Evolutionary conservation across 2,329 filamentous ascomycete genomes (phyloP).

Genomic region (Alternaria sp.): DNA sequence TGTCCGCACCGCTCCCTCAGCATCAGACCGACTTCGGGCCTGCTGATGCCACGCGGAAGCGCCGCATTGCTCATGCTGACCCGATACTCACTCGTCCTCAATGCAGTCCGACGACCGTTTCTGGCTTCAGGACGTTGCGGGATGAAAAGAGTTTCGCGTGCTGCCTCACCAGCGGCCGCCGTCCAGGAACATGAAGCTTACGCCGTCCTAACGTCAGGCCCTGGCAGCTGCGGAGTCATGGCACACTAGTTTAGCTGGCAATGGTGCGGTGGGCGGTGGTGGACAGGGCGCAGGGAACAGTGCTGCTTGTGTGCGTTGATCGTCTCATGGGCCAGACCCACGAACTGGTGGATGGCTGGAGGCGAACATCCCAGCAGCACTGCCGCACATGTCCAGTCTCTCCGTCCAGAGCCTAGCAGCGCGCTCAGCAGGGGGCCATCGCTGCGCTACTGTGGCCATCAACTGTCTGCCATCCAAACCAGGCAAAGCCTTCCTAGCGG

Average conservation of each 20-base stretch:
- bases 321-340: slow-evolving; percentile 50
- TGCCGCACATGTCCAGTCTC: slow-evolving; percentile 34
- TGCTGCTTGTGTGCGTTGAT: slow-evolving; percentile 39
- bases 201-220: slow-evolving; percentile 29
- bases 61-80: slow-evolving; percentile 17
- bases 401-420: slow-evolving; percentile 32
- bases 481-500: slow-evolving; percentile 34
- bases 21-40: slow-evolving; percentile 31
- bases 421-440: slow-evolving; percentile 41
- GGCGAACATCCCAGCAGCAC: slow-evolving; percentile 44
- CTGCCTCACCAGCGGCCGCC: slow-evolving; percentile 36
- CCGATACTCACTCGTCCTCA: slow-evolving; percentile 5
- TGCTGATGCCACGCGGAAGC: slow-evolving; percentile 22
- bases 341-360: slow-evolving; percentile 39
- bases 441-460: slow-evolving; percentile 40
- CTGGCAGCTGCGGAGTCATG: slow-evolving; percentile 33
- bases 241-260: slow-evolving; percentile 29
- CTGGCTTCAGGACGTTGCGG: slow-evolving; percentile 23
- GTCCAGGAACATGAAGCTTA: slow-evolving; percentile 46
- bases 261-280: slow-evolving; percentile 40
- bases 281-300: slow-evolving; percentile 15
- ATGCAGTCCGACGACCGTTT: slow-evolving; percentile 27
- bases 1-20: slow-evolving; percentile 30
- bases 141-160: slow-evolving; percentile 30
- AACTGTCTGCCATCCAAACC: slow-evolving; percentile 38